Evolutionary conservation across 805 yeast genomes (phyloP), one percentile per base, ranked within the genome.

Genomic region (Cephaloascus albidus): DNA sequence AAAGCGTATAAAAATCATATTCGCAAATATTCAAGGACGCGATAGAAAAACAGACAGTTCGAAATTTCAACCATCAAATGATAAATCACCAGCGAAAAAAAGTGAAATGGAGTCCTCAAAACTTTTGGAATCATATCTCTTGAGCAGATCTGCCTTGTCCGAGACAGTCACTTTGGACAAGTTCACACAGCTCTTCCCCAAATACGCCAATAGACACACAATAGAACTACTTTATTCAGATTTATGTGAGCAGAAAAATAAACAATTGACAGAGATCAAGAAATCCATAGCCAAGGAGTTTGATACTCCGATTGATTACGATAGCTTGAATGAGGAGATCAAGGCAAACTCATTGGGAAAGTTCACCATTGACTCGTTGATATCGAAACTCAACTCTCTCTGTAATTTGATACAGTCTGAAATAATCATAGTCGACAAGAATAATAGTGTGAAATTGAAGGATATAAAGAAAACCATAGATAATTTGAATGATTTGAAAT

Each of bases 371-470:
- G 40, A 28, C 8, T 39, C 30, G 4, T 28, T 50, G 2, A 45
- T 53, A 10, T 19, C 35, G 3, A 53, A 53, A 10, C 45, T 70
- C 44, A 43, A 41, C 1, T 37, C 36, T 4, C 42, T 71, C 20
- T 49, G 55, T n/a, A 36, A 46, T 1, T 48, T 59, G 0, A 20
- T 68, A 4, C 57, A 49, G 3, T 36, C 43, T 0, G 64, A 62
- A 27, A 38, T 48, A 3, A 32, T 39, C 3, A 23, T 35, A 4
- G 27, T 56, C 1, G 54, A 61, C 36, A 27, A 23, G 4, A 30
- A 47, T 17, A 37, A 51, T 3, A 42, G 39, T 3, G 18, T 32
- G 10, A 48, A 45, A 36, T 37, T 56, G 16, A 34, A 37, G 3
- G 48, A 52, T 10, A 40, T 58, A 12, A 26, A 41, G 3, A 31